Percentiles rank a stretch among this genome's conserved stretches.
Evolutionary conservation across 768 basidiomycete genomes (phyloP).

Genomic region (Leccinum boreale): DNA sequence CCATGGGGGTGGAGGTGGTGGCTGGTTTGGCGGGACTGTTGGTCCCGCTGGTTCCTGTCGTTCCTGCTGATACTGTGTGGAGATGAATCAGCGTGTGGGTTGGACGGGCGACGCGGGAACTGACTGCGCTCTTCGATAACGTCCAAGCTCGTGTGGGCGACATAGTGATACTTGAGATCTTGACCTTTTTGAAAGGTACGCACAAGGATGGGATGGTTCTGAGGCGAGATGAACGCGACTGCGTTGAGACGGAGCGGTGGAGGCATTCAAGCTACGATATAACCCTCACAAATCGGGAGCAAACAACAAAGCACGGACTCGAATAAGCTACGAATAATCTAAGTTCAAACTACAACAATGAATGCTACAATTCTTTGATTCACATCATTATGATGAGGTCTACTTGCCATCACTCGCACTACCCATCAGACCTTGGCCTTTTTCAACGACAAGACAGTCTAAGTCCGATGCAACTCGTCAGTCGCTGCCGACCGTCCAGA

Average conservation of each 20-base stretch:
- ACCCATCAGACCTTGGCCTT: slow-evolving; percentile 1
- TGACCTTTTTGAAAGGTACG: slow-evolving; percentile 63
- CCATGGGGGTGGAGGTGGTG: slow-evolving; percentile 46
- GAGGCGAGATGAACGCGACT: slow-evolving; percentile 81
- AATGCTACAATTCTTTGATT: neutral
- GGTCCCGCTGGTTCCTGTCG: neutral
- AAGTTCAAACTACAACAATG: neutral
- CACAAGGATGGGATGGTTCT: slow-evolving; percentile 76
- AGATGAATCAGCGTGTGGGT: neutral
- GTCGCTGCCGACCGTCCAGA: neutral
- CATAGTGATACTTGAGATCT: slow-evolving; percentile 83
- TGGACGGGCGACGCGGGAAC: slow-evolving; percentile 23
- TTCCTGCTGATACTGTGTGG: neutral
- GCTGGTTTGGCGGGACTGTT: neutral
- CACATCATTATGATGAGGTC: neutral
- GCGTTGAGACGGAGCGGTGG: slow-evolving; percentile 71
- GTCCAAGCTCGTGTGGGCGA: slow-evolving; percentile 87
- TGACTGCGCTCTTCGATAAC: slow-evolving; percentile 89
- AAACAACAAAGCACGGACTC: neutral
- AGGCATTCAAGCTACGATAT: slow-evolving; percentile 44
- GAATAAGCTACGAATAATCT: neutral
- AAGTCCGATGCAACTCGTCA: slow-evolving; percentile 1
- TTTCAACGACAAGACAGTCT: slow-evolving; percentile 16
- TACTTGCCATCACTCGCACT: neutral
- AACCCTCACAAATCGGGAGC: neutral